These are phyloP conservation scores for Ensete ventricosum DNA, from an alignment of 176 grass and related monocot genomes.

Conservation along the genomic window DNA sequence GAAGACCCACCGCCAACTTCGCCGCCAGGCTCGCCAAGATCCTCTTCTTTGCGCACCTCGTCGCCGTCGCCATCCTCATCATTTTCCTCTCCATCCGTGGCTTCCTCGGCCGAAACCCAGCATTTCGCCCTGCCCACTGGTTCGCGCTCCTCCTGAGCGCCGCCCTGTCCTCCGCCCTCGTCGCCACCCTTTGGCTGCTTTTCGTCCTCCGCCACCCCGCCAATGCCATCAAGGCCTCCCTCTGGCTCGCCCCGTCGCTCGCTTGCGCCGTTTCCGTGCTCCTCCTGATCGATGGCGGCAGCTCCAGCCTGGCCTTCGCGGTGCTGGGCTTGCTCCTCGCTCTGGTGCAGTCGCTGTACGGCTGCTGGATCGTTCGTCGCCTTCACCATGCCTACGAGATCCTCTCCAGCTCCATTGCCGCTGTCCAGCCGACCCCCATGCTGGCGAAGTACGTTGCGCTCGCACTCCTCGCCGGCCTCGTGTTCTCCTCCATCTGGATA, in stretches of 20 bases:
- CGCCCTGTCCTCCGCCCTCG: slow-evolving; percentile 36
- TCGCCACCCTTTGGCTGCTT: slow-evolving; percentile 40
- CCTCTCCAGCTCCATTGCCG: slow-evolving; percentile 36
- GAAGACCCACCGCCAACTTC: slow-evolving; percentile 23
- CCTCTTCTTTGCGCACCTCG: slow-evolving; percentile 57
- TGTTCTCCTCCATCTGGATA: slow-evolving; percentile 67
- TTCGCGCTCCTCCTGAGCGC: slow-evolving; percentile 29
- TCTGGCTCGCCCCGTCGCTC: slow-evolving; percentile 59
- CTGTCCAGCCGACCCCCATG: slow-evolving; percentile 32
- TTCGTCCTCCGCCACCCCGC: slow-evolving; percentile 40
- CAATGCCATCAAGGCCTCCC: slow-evolving; percentile 58
- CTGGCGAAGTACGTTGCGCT: slow-evolving; percentile 33
- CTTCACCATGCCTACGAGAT: slow-evolving; percentile 52
- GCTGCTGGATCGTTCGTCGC: slow-evolving; percentile 67
- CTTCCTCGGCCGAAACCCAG: slow-evolving; percentile 38
- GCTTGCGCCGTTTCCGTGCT: slow-evolving; percentile 41
- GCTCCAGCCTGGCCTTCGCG: slow-evolving; percentile 47
- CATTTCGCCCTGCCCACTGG: slow-evolving; percentile 38
- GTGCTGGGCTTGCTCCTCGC: slow-evolving; percentile 40
- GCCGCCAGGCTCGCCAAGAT: slow-evolving; percentile 33
- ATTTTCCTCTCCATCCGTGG: slow-evolving; percentile 50
- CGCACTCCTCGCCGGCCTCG: slow-evolving; percentile 42
- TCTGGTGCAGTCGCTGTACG: slow-evolving; percentile 45
- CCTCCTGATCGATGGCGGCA: slow-evolving; percentile 47
- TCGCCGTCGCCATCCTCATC: slow-evolving; percentile 53